These are phyloP conservation scores for Starmerella asiatica DNA, from an alignment of 805 yeast species.

Conservation along the genomic window DNA sequence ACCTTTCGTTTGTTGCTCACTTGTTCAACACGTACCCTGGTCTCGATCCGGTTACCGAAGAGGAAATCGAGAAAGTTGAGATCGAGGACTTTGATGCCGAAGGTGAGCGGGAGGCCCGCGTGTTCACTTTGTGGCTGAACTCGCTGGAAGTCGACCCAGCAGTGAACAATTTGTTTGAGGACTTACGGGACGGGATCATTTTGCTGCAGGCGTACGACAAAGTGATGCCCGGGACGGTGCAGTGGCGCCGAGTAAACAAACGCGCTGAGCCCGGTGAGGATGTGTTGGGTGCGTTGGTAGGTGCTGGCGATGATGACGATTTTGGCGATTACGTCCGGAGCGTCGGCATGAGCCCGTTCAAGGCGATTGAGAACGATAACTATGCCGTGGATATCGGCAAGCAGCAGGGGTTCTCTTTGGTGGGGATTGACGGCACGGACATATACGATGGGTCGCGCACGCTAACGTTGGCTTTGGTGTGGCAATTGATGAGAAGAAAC, in stretches of 20 bases:
- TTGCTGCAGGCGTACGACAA: conserved; percentile 88
- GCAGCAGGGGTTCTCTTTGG: conserved; percentile 80
- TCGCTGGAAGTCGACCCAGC: conserved; percentile 94
- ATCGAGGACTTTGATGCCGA: conserved; percentile 98
- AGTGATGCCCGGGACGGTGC: conserved; percentile 86
- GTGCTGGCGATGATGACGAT: conserved; percentile 19
- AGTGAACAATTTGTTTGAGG: conserved; percentile 81
- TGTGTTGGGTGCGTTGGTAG: conserved; percentile 20
- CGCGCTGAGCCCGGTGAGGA: conserved; percentile 65
- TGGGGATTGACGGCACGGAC: conserved; percentile 97
- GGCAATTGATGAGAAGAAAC: conserved; percentile 98
- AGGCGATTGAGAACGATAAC: conserved; percentile 93
- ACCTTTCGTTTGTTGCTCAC: conserved; percentile 94
- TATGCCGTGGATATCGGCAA: conserved; percentile 96
- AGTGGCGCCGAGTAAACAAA: conserved; percentile 66
- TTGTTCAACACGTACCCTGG: conserved; percentile 95
- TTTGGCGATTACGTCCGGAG: conserved; percentile 15
- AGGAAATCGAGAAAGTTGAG: conserved; percentile 67
- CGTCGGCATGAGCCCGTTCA: conserved; percentile 55
- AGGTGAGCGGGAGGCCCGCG: conserved; percentile 98
- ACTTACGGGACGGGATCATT: conserved; percentile 81
- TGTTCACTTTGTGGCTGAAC: conserved; percentile 93
- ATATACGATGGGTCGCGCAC: conserved; percentile 86
- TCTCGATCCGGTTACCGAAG: conserved; percentile 78
- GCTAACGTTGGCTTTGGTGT: conserved; percentile 80